A percentile compares a stretch with the other conserved stretches of the same genome.
phyloP scores from a whole-genome alignment of 805 yeast genomes.

The Candida hispaniensis region DNA sequence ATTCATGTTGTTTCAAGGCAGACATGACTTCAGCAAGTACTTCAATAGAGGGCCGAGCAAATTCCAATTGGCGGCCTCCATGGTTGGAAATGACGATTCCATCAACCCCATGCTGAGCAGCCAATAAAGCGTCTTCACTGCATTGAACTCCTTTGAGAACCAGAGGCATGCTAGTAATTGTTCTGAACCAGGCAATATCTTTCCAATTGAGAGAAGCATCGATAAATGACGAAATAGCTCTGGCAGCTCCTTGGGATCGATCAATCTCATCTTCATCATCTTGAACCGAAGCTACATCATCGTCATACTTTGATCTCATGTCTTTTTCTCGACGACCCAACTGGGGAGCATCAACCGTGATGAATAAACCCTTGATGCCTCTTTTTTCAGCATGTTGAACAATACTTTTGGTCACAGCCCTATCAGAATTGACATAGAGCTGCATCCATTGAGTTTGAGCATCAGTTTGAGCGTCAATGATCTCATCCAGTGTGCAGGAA shows the following conservation, averaged over 20 bases:
- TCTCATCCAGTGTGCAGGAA: constrained; percentile 79
- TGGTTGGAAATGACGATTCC: constrained; percentile 83
- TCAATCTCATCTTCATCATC: constrained; percentile 40
- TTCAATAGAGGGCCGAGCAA: constrained; percentile 61
- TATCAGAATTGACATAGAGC: constrained; percentile 69
- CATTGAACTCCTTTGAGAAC: constrained; percentile 78
- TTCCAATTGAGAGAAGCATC: constrained; percentile 59
- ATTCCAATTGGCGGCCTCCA: constrained; percentile 85
- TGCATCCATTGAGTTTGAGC: constrained; percentile 83
- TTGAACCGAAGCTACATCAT: constrained; percentile 39
- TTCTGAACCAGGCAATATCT: constrained; percentile 47
- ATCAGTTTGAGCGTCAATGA: constrained; percentile 54
- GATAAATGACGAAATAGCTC: constrained; percentile 77
- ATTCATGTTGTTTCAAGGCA: constrained; percentile 37
- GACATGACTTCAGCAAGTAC: constrained; percentile 60
- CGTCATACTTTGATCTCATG: constrained; percentile 52
- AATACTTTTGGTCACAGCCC: constrained; percentile 48
- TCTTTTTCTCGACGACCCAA: constrained; percentile 88
- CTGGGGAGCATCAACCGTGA: constrained; percentile 90
- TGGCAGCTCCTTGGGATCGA: constrained; percentile 70
- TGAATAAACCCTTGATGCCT: constrained; percentile 72
- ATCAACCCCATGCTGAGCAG: constrained; percentile 58
- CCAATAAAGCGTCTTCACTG: constrained; percentile 64
- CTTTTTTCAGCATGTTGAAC: constrained; percentile 62
- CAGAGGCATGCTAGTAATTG: constrained; percentile 52